These are phyloP conservation scores for Acanthamoeba triangularis DNA, from an alignment of 208 protist genomes.

Conservation along the genomic window DNA sequence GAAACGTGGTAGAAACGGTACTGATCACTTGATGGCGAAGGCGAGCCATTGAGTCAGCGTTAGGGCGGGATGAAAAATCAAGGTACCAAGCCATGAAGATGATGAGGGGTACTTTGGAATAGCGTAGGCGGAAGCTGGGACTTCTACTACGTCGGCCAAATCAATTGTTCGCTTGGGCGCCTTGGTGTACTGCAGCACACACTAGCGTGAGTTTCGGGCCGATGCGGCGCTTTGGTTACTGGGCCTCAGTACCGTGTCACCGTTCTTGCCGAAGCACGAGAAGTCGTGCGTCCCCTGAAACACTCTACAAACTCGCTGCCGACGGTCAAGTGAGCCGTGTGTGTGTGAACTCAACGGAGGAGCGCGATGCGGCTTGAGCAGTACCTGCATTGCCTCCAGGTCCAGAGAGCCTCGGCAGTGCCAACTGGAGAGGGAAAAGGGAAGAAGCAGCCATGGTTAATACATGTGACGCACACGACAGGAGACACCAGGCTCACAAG, in stretches of 20 bases:
- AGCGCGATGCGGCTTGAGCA: background rate
- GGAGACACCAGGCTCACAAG: too few species aligned
- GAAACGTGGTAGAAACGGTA: background rate
- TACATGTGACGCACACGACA: background rate
- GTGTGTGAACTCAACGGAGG: background rate
- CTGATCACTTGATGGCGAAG: background rate
- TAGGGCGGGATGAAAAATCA: too few species aligned
- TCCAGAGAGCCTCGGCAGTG: background rate
- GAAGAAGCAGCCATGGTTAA: background rate
- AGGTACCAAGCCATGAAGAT: too few species aligned
- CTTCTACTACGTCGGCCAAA: background rate
- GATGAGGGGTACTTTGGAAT: background rate
- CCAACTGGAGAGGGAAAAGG: conserved; percentile 50
- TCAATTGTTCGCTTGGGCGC: conserved; percentile 14
- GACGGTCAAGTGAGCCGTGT: background rate
- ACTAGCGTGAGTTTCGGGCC: background rate
- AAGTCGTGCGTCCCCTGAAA: conserved; percentile 68
- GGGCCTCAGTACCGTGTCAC: background rate
- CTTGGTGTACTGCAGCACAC: background rate
- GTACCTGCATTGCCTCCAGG: conserved; percentile 51
- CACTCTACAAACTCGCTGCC: conserved; percentile 12
- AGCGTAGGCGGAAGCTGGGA: background rate
- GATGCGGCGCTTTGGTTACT: background rate
- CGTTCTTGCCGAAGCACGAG: conserved; percentile 57
- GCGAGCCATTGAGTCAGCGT: too few species aligned